Percentiles rank a stretch among this genome's conserved stretches.
Evolutionary conservation across 1,284 basidiomycete genomes (phyloP).

Genomic region (Coniferiporia sulphurascens): DNA sequence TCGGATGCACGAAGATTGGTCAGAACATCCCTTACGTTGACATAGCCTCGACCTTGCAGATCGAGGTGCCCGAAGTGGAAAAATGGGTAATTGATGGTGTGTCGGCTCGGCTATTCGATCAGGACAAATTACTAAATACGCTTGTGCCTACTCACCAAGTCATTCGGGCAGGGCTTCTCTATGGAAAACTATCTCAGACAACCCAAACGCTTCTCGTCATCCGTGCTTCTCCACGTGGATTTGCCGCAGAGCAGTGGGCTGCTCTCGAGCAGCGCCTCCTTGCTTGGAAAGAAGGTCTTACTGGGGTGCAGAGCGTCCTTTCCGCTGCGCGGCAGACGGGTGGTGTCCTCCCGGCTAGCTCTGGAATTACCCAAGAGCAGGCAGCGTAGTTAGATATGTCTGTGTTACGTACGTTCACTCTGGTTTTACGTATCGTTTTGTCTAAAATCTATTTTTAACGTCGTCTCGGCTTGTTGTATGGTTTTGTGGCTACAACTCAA

Average conservation of each 20-base stretch:
- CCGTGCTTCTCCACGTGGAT: conserved; percentile 73
- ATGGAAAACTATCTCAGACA: conserved; percentile 84
- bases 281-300: conserved; percentile 76
- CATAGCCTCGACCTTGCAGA: conserved; percentile 65
- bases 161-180: conserved; percentile 78
- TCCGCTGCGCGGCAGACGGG: conserved; percentile 51
- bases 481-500: background rate
- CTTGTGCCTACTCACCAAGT: conserved; percentile 41
- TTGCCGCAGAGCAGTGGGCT: conserved; percentile 81
- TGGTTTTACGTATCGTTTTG: background rate
- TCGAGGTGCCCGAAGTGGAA: conserved; percentile 73
- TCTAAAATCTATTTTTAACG: background rate
- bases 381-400: background rate
- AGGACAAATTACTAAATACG: background rate
- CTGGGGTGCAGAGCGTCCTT: conserved; percentile 65
- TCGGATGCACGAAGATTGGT: conserved; percentile 75
- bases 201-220: conserved; percentile 72
- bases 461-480: background rate
- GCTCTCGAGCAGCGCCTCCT: conserved; percentile 72
- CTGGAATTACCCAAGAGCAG: conserved; percentile 14
- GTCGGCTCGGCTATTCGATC: conserved; percentile 19
- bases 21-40: conserved; percentile 72
- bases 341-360: conserved; percentile 25
- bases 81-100: conserved; percentile 90
- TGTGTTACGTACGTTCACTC: background rate